Evolutionary conservation across 75 land plant genomes (phyloP), one percentile per base, ranked within the genome.

Genomic region (Adiantum capillusveneris): DNA sequence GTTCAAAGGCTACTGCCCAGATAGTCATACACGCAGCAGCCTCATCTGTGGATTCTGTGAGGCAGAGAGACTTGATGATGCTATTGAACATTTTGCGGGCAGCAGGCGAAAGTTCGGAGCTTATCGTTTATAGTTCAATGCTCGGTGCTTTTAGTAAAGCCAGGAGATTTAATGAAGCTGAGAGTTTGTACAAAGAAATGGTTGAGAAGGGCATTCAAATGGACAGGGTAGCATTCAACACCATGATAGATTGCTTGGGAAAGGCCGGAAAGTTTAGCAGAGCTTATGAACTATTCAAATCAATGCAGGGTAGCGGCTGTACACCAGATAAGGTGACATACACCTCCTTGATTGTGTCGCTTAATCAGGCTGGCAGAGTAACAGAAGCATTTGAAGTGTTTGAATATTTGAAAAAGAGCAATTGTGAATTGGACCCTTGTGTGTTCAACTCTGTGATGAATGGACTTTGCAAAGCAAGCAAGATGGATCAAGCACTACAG

Each of bases 351-450:
- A 83, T 86, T 52, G 75, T 82, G 72, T 83, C 86, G 25, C 79
- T 86, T 53, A 79, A 85, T 71, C 83, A 86, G 58, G 72, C 83
- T 9, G 88, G 88, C 6, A 79, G 76, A 64, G 81, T 92, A 17
- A 68, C 71, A 57, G 84, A 88, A 62, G 97, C 97, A 21, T 82
- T 75, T 56, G 83, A 85, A 53, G 73, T 89, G 25, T 76, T 92
- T 63, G 86, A 92, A 63, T 83, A 80, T 53, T 74, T 88, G 89
- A 80, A 69, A 52, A 65, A 63, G 21, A 79, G 72, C 53, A 83
- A 79, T 31, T 62, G 58, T 45, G 57, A 46, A 11, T 81, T 87
- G 1, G 81, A 77, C 34, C 71, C 76, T 2, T 70, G 75, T 22
- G 77, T 87, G 1, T 86, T 80, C 62, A 86, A 81, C 34, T 59